phyloP scores from a whole-genome alignment of 495 filamentous ascomycete genomes.

The Xylaria telfairii region DNA sequence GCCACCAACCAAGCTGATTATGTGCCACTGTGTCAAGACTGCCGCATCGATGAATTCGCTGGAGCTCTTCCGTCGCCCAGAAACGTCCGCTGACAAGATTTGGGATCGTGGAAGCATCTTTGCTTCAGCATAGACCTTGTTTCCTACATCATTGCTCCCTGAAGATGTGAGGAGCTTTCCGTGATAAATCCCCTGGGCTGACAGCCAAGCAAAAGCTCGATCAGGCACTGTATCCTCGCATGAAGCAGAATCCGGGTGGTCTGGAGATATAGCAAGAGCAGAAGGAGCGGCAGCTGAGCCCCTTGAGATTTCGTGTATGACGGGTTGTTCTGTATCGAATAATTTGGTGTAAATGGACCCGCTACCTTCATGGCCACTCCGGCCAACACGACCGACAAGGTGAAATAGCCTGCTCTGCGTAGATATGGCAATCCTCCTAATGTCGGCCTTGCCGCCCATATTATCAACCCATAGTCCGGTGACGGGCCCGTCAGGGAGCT shows the following conservation, averaged over 20 bases:
- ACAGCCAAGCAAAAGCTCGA: constrained; percentile 89
- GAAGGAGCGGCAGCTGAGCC: constrained; percentile 64
- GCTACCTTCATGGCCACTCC: constrained; percentile 77
- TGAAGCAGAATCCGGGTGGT: constrained; percentile 56
- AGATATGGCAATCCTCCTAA: constrained; percentile 75
- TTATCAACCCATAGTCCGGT: constrained; percentile 82
- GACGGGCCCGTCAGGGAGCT: constrained; percentile 75
- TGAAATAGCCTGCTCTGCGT: constrained; percentile 78
- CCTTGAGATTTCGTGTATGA: constrained; percentile 68
- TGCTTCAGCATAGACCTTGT: constrained; percentile 69
- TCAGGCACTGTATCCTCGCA: constrained; percentile 56
- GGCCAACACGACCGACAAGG: constrained; percentile 76
- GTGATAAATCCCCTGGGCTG: constrained; percentile 83
- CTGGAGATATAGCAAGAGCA: constrained; percentile 75
- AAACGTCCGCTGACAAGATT: constrained; percentile 69
- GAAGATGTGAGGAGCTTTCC: constrained; percentile 69
- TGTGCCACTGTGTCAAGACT: constrained; percentile 89
- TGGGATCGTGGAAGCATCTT: constrained; percentile 76
- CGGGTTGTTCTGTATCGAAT: constrained; percentile 84
- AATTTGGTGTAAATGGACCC: constrained; percentile 82
- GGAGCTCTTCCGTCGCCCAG: constrained; percentile 66
- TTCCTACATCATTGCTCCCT: constrained; percentile 62
- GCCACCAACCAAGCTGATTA: constrained; percentile 82
- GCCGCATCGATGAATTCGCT: constrained; percentile 78
- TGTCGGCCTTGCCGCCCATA: constrained; percentile 68